These are phyloP conservation scores for Protomyces arabidopsidicola DNA, from an alignment of 1,139 yeast genomes.

Conservation along the genomic window DNA sequence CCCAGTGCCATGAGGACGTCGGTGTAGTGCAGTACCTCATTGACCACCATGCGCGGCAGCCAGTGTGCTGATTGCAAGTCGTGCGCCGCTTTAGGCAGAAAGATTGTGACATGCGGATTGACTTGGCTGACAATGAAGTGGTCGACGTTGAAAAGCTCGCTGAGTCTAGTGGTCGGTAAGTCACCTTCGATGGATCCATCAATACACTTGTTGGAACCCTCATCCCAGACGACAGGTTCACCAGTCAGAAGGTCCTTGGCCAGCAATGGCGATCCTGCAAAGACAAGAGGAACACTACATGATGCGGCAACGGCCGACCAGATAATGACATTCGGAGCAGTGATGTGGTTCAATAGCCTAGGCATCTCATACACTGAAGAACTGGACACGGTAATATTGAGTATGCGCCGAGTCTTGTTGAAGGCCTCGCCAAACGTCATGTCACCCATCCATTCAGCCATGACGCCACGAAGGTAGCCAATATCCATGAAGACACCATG, in stretches of 20 bases:
- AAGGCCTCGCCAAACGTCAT: conserved; percentile 93
- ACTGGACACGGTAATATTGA: conserved; percentile 87
- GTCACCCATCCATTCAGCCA: conserved; percentile 79
- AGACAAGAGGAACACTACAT: conserved; percentile 87
- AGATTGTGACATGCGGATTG: conserved; percentile 91
- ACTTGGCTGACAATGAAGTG: conserved; percentile 97
- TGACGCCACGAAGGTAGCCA: conserved; percentile 62
- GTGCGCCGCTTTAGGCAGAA: conserved; percentile 42
- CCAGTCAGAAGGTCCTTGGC: conserved; percentile 72
- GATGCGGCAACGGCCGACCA: conserved; percentile 97
- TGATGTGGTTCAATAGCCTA: conserved; percentile 74
- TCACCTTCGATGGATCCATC: conserved; percentile 97
- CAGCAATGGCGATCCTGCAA: conserved; percentile 77
- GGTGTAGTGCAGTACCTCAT: conserved; percentile 73
- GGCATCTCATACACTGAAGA: conserved; percentile 56
- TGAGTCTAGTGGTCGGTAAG: conserved; percentile 77
- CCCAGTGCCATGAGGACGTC: conserved; percentile 73
- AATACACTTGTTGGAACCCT: conserved; percentile 72
- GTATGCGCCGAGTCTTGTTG: conserved; percentile 71
- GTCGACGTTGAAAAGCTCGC: conserved; percentile 95
- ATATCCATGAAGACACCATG: conserved; percentile 88
- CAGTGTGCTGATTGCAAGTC: conserved; percentile 11
- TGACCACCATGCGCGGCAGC: conserved; percentile 38
- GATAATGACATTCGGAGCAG: conserved; percentile 89
- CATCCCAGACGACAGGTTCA: conserved; percentile 74